These are phyloP conservation scores for Sordaria brevicollis DNA, from an alignment of 495 filamentous ascomycete species.

Conservation along the genomic window DNA sequence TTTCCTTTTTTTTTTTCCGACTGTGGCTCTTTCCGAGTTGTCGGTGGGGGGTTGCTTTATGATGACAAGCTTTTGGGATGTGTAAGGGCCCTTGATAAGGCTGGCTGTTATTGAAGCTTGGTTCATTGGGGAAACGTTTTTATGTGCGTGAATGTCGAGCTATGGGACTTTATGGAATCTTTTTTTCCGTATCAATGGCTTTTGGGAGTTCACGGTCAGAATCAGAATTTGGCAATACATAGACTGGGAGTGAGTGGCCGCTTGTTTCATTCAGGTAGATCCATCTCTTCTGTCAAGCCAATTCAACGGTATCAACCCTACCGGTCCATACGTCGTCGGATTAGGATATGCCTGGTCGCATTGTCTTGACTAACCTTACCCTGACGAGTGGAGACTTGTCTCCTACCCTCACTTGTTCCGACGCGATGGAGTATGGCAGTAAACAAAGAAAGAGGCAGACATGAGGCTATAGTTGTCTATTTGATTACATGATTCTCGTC, in stretches of 20 bases:
- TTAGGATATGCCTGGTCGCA: not conserved
- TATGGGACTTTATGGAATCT: not conserved
- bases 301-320: not conserved
- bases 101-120: not conserved
- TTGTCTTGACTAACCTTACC: not conserved
- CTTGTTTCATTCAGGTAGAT: not conserved
- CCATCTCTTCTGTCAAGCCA: not conserved
- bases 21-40: not conserved
- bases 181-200: not conserved
- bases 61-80: not conserved
- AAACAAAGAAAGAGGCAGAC: not conserved
- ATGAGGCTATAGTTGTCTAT: not conserved
- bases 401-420: not conserved
- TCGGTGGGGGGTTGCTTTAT: not conserved
- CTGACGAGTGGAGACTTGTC: not conserved
- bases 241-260: not conserved
- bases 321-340: not conserved
- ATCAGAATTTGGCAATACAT: not conserved
- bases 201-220: not conserved
- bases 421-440: not conserved
- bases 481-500: no score
- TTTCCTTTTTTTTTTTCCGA: not conserved
- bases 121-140: not conserved
- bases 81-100: not conserved
- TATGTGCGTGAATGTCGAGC: not conserved